These are phyloP conservation scores for Cucumis cinereus DNA, from an alignment of 306 rosid species.

Conservation along the genomic window DNA sequence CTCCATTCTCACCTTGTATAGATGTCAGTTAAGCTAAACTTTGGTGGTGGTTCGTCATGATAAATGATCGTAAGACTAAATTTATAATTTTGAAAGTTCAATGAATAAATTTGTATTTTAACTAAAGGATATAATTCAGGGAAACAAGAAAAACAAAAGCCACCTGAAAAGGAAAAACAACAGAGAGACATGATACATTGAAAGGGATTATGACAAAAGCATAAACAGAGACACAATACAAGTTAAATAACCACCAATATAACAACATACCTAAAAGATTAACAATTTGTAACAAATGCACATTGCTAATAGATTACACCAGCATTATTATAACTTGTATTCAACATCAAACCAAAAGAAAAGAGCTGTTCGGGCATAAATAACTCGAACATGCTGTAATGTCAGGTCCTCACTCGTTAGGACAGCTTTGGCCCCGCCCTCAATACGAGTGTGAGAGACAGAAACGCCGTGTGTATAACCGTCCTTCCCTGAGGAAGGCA, in stretches of 20 bases:
- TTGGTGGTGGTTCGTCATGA: too few relatives aligned
- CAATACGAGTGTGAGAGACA: conserved; percentile 88
- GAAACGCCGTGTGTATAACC: conserved; percentile 46
- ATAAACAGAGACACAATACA: not conserved
- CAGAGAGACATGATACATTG: not conserved
- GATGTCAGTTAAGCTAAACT: too few relatives aligned
- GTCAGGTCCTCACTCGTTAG: conserved; percentile 61
- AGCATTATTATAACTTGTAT: conserved; percentile 25
- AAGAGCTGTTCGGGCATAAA: conserved; percentile 62
- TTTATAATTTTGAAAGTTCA: too few relatives aligned
- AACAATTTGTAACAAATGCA: not conserved
- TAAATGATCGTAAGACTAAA: too few relatives aligned
- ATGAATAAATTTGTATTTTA: too few relatives aligned
- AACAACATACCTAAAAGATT: not conserved
- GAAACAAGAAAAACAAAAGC: not conserved
- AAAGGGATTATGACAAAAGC: not conserved
- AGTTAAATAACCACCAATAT: not conserved
- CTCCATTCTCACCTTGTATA: too few relatives aligned
- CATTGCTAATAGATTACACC: not conserved
- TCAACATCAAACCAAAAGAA: conserved; percentile 95
- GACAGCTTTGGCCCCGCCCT: conserved; percentile 91
- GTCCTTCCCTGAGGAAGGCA: conserved; percentile 33
- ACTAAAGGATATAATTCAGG: too few relatives aligned
- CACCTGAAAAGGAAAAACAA: not conserved
- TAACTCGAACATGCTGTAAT: conserved; percentile 84